Percentiles rank a stretch among this genome's conserved stretches.
Conservation (phyloP, 192 early-diverging fungal species). For the Dispira simplex region DNA sequence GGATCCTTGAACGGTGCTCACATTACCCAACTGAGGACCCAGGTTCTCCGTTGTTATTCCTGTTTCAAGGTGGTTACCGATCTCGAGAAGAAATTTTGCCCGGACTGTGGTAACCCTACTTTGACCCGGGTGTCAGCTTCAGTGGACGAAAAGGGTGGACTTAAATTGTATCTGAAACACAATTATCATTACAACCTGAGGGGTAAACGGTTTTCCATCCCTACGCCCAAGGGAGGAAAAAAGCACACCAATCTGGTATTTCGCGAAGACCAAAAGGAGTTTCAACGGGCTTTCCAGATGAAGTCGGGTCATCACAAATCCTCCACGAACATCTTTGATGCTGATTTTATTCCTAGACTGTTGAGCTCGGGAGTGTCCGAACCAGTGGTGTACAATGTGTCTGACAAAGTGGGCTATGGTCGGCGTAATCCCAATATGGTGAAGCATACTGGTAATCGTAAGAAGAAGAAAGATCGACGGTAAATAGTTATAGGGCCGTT, state of each 20-base stretch:
- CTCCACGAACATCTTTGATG: conserved; percentile 47
- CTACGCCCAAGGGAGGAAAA: conserved; percentile 64
- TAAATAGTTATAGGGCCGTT: no score
- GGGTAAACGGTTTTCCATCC: conserved; percentile 55
- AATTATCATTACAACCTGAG: conserved; percentile 83
- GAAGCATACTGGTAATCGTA: conserved; percentile 34
- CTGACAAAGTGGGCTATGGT: conserved; percentile 37
- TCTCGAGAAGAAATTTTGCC: conserved; percentile 87
- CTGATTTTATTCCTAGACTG: conserved; percentile 36
- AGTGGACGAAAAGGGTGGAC: conserved; percentile 63
- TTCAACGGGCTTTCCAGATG: conserved; percentile 36
- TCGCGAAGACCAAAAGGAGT: conserved; percentile 87
- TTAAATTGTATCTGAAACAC: conserved; percentile 71
- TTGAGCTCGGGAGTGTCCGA: no score
- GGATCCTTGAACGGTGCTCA: conserved; percentile 68
- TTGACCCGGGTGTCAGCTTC: conserved; percentile 69
- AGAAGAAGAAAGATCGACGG: conserved; percentile 24
- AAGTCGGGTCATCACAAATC: conserved; percentile 23
- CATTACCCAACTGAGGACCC: conserved; percentile 65
- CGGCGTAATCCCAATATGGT: conserved; percentile 50
- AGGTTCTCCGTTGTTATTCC: conserved; percentile 86
- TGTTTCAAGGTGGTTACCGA: conserved; percentile 77
- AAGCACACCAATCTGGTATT: conserved; percentile 57
- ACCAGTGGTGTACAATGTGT: not conserved
- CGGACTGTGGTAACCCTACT: conserved; percentile 76